Percentiles rank a stretch among this genome's conserved stretches.
These are phyloP conservation scores for Globisporangium okanoganense DNA, from an alignment of 352 stramenopile genomes.

Conservation along the genomic window DNA sequence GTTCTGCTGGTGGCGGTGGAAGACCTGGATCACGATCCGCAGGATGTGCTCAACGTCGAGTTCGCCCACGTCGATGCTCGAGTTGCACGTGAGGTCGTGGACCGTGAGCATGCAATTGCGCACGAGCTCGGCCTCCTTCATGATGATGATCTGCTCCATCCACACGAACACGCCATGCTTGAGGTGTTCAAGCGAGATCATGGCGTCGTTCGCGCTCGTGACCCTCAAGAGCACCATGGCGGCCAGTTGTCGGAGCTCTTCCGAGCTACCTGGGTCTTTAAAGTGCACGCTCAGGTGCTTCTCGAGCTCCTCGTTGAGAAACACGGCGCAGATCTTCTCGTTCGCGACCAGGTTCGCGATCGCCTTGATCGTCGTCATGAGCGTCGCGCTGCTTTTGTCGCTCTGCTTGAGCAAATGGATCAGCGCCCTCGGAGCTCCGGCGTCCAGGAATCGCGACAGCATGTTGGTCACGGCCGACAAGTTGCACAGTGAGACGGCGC, in stretches of 20 bases:
- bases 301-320: slow-evolving; percentile 72
- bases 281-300: slow-evolving; percentile 59
- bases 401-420: slow-evolving; percentile 52
- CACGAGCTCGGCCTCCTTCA: slow-evolving; percentile 68
- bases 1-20: slow-evolving; percentile 41
- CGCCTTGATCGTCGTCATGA: slow-evolving; percentile 59
- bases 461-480: slow-evolving; percentile 54
- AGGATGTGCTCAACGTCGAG: slow-evolving; percentile 63
- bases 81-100: slow-evolving; percentile 62
- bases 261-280: slow-evolving; percentile 30
- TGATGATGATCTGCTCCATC: slow-evolving; percentile 80
- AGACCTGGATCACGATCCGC: slow-evolving; percentile 60
- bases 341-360: slow-evolving; percentile 77
- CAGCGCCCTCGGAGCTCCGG: slow-evolving; percentile 55
- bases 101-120: slow-evolving; percentile 78
- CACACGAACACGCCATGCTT: slow-evolving; percentile 63
- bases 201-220: slow-evolving; percentile 64
- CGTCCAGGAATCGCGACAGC: slow-evolving; percentile 63
- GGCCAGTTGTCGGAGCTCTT: slow-evolving; percentile 57
- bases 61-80: slow-evolving; percentile 44
- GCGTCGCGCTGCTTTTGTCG: slow-evolving; percentile 31
- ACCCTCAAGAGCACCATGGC: slow-evolving; percentile 71
- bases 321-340: slow-evolving; percentile 68
- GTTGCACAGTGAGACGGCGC: slow-evolving; percentile 76
- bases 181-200: slow-evolving; percentile 61